Base-by-base conservation (phyloP, 1,139 yeast species). In the Hyphopichia burtonii region DNA sequence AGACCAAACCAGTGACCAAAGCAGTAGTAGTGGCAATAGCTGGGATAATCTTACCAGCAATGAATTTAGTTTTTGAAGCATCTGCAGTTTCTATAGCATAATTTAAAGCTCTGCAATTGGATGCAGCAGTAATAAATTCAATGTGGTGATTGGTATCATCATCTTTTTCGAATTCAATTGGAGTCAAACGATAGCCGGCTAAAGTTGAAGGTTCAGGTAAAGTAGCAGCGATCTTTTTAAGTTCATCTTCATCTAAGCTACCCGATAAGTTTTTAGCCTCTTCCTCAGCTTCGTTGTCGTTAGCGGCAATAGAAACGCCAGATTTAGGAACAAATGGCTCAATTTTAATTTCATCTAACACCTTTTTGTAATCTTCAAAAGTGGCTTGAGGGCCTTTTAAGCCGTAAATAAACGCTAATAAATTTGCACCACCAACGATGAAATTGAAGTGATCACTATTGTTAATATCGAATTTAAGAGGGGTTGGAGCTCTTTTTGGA, bases 1-100 rank as follows among this genome's bases (percentile, higher is more conserved):
- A 88, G 33, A 90, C 96, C 56, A 93, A 75, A 36, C 99, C 99
- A 5, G 99, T 89, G 12, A 93, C 98, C 54, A 91, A 74, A 11
- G 97, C 96, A 17, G 99, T 93, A 4, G 99, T 94, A 2, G 99
- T 93, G 31, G 99, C 99, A 72, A 93, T 93, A 15, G 99, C 99
- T 11, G 99, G 99, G 52, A 93, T 91, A 52, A 93, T 93, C 65
- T 94, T 84, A 42, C 98, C 98, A 14, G 95, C 95, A 61, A 86
- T 86, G 50, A 86, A 84, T 61, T 86, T 86, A 27, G 94, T 86
- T 67, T 83, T 85, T 41, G 78, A 78, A 44, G 79, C 80, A 59
- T 84, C 94, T 25, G 86, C 93, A 48, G 86, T 65, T 55, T 86
- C 93, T 55, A 93, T 91, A 36, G 83, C 78, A 61, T 94, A 93